These are phyloP conservation scores for Xylaria sp. DNA, from an alignment of 2,329 filamentous ascomycete genomes.

Conservation along the genomic window DNA sequence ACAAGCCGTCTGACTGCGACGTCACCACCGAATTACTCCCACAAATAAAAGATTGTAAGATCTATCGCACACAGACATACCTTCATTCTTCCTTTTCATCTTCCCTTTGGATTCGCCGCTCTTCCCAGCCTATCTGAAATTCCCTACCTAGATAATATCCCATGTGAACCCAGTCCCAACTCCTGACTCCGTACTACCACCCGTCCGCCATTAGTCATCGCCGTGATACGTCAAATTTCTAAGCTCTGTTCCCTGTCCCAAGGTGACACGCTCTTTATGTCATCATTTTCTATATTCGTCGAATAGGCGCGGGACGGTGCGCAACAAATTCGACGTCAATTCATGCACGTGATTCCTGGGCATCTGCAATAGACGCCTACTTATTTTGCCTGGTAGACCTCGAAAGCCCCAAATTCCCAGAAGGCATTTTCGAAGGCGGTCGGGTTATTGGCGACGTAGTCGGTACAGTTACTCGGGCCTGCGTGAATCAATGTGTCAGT, in stretches of 20 bases:
- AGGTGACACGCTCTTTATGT: not conserved
- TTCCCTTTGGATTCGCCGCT: not conserved
- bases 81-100: constrained; percentile 1
- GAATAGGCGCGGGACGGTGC: not conserved
- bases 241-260: not conserved
- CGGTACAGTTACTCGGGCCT: constrained; percentile 66
- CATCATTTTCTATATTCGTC: not conserved
- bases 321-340: not conserved
- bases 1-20: not conserved
- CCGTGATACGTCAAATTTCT: constrained; percentile 1
- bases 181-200: constrained; percentile 20
- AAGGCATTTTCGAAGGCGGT: constrained; percentile 67
- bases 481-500: constrained; percentile 35
- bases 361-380: constrained; percentile 1
- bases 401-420: constrained; percentile 73
- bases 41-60: constrained; percentile 18
- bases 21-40: too few species aligned
- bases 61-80: constrained; percentile 1
- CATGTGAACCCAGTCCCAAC: constrained; percentile 5
- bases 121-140: too few species aligned
- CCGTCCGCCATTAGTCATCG: constrained; percentile 9
- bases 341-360: not conserved
- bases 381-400: constrained; percentile 62
- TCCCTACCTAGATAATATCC: too few species aligned
- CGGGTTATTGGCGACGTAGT: constrained; percentile 68